A percentile compares a stretch with the other conserved stretches of the same genome.
Evolutionary conservation across 78 protist genomes (phyloP).

Genomic region (slime mould (Dictyostelium discoideum)): DNA sequence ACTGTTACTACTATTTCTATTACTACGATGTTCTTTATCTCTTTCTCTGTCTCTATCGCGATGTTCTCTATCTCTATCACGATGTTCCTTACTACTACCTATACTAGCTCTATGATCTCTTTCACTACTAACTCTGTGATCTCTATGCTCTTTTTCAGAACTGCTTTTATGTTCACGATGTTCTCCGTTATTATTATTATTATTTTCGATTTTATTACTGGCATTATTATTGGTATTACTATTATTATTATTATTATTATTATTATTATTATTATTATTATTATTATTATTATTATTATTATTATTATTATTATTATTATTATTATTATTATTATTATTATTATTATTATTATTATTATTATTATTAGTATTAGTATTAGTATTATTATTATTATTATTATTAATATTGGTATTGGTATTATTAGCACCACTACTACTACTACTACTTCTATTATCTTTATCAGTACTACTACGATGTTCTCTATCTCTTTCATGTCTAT

Average conservation of each 20-base stretch:
- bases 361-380: not conserved
- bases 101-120: not conserved
- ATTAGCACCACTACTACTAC: not conserved
- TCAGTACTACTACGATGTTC: not conserved
- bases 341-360: not conserved
- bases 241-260: not conserved
- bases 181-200: not conserved
- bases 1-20: not conserved
- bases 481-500: not conserved
- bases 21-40: not conserved
- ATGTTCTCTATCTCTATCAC: conserved; percentile 1
- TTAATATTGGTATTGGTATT: not conserved
- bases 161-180: not conserved
- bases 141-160: conserved; percentile 1
- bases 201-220: not conserved
- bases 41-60: not conserved
- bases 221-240: not conserved
- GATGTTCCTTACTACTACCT: not conserved
- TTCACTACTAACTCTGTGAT: not conserved
- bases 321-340: not conserved
- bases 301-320: not conserved
- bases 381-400: not conserved
- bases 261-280: not conserved
- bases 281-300: not conserved
- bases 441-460: not conserved